These are phyloP conservation scores for Fraxinus albicans DNA, from an alignment of 305 asterid species.

Conservation along the genomic window DNA sequence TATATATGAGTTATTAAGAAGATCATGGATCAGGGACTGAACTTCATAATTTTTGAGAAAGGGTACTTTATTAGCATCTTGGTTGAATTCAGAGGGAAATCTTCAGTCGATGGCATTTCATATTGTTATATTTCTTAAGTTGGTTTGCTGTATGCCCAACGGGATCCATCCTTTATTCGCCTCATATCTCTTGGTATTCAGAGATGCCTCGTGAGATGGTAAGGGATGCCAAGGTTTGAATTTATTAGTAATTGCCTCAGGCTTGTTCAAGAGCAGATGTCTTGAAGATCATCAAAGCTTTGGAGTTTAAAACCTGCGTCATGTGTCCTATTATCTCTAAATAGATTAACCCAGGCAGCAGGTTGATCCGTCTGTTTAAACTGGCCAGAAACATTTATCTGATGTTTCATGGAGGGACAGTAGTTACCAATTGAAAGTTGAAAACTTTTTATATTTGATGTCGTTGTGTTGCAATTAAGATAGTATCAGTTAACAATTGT, in stretches of 20 bases:
- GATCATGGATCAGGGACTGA: background rate
- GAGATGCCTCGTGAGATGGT: slow-evolving; percentile 97
- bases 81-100: slow-evolving; percentile 4
- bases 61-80: slow-evolving; percentile 1
- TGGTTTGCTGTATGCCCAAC: slow-evolving; percentile 80
- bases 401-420: too few relatives aligned
- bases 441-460: too few relatives aligned
- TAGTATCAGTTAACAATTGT: background rate
- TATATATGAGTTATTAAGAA: background rate
- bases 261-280: slow-evolving; percentile 75
- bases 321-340: too few relatives aligned
- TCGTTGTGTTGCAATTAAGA: too few relatives aligned
- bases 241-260: slow-evolving; percentile 41
- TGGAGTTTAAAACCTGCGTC: too few relatives aligned
- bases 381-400: too few relatives aligned
- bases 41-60: background rate
- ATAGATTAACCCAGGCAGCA: too few relatives aligned
- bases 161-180: slow-evolving; percentile 82
- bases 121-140: slow-evolving; percentile 41
- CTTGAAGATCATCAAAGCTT: too few relatives aligned
- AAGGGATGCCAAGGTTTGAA: slow-evolving; percentile 30
- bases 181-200: slow-evolving; percentile 78
- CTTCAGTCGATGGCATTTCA: background rate
- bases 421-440: too few relatives aligned
- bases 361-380: too few relatives aligned